Conservation (phyloP, 345 rosid genomes). For the Eucalyptus virginea region DNA sequence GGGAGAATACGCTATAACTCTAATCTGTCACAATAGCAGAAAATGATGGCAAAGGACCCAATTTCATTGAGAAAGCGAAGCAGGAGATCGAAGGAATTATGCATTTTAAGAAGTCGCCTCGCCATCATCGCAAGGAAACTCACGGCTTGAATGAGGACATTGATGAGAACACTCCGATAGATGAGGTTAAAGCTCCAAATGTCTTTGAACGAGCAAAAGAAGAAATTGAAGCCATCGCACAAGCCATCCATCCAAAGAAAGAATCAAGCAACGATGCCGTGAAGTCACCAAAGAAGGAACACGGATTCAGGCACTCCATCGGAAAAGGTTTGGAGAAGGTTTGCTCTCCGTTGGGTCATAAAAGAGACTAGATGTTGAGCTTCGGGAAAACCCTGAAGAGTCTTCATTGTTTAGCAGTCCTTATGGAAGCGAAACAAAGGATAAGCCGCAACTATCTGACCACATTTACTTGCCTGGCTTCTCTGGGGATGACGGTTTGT, state of each 20-base stretch:
- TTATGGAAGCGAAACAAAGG: background rate
- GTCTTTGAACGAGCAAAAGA: constrained; percentile 42
- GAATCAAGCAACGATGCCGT: background rate
- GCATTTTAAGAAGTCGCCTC: background rate
- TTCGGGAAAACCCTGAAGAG: background rate
- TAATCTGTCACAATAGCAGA: background rate
- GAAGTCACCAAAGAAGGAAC: background rate
- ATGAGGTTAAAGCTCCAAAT: constrained; percentile 46
- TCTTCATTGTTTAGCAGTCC: background rate
- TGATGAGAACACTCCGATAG: constrained; percentile 20
- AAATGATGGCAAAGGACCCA: constrained; percentile 7
- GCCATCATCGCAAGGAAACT: constrained; percentile 23
- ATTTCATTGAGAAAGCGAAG: constrained; percentile 24
- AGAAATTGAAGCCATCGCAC: constrained; percentile 43
- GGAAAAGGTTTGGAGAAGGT: constrained; percentile 36
- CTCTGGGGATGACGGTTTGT: background rate
- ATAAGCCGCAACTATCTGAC: background rate
- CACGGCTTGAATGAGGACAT: constrained; percentile 37
- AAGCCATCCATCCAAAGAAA: constrained; percentile 29
- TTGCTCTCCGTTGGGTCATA: constrained; percentile 19
- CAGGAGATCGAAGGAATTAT: constrained; percentile 26
- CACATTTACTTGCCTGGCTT: background rate
- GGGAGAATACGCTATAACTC: background rate
- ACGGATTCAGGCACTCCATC: constrained; percentile 20
- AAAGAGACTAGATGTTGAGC: background rate